Conservation (phyloP, 148 eudicot genomes). For the Suaeda aralocaspica region DNA sequence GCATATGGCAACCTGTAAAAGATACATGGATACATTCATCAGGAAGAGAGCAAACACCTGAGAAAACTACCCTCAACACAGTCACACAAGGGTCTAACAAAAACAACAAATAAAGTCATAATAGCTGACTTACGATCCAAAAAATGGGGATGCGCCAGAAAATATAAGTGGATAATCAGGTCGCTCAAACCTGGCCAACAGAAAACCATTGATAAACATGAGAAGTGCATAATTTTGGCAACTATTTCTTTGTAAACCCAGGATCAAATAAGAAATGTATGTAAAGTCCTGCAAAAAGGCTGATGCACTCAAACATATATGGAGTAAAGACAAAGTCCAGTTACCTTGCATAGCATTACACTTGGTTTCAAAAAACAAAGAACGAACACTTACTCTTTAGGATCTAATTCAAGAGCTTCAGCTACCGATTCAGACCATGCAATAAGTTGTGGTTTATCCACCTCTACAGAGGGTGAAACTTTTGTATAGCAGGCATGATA, state of each 20-base stretch:
- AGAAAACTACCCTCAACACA: constrained; percentile 1
- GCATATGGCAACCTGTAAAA: constrained; percentile 73
- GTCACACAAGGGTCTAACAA: not conserved
- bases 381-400: constrained; percentile 65
- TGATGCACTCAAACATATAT: not conserved
- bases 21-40: not conserved
- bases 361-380: constrained; percentile 9
- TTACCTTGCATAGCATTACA: no score
- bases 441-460: constrained; percentile 88
- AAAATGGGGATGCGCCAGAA: constrained; percentile 74
- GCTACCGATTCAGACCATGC: constrained; percentile 93
- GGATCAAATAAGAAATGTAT: constrained; percentile 1
- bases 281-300: not conserved
- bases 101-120: not conserved
- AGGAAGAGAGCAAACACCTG: not conserved
- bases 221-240: not conserved
- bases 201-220: constrained; percentile 8
- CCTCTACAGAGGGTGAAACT: constrained; percentile 80
- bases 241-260: not conserved
- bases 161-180: constrained; percentile 72
- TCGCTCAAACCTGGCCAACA: constrained; percentile 68
- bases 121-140: constrained; percentile 59
- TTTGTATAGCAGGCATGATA: constrained; percentile 81
- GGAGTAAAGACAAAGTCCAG: not conserved
- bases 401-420: constrained; percentile 71